A percentile compares a stretch with the other conserved stretches of the same genome.
Evolutionary conservation across 2,329 filamentous ascomycete species (phyloP).

Genomic region (Aspergillus sp.): DNA sequence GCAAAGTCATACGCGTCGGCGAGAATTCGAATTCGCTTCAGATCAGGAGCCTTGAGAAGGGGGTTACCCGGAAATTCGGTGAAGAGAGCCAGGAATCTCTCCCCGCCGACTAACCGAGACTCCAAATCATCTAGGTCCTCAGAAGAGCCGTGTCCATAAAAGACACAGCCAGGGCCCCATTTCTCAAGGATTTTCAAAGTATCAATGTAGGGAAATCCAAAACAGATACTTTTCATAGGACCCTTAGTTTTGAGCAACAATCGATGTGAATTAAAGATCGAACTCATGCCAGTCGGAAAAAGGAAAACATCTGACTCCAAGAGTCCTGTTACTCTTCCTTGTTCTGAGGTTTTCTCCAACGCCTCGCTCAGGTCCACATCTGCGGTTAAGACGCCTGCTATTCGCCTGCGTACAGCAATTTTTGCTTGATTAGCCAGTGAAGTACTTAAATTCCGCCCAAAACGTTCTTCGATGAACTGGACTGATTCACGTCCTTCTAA

Average conservation of each 20-base stretch:
- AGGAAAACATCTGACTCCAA: constrained; percentile 86
- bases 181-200: constrained; percentile 94
- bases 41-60: constrained; percentile 78
- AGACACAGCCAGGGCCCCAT: constrained; percentile 83
- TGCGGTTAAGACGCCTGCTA: constrained; percentile 78
- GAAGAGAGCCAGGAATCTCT: constrained; percentile 79
- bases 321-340: constrained; percentile 54
- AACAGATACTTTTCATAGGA: constrained; percentile 75
- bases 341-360: constrained; percentile 43
- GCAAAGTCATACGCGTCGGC: constrained; percentile 85
- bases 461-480: constrained; percentile 88
- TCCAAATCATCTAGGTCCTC: constrained; percentile 85
- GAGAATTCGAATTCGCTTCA: constrained; percentile 74
- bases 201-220: constrained; percentile 97
- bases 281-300: constrained; percentile 88
- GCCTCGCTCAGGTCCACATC: constrained; percentile 67
- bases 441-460: constrained; percentile 84
- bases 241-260: constrained; percentile 66
- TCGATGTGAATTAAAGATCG: constrained; percentile 86
- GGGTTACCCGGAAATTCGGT: constrained; percentile 96
- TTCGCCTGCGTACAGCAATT: constrained; percentile 79
- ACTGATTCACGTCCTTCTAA: constrained; percentile 64
- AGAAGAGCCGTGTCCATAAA: constrained; percentile 78
- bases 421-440: constrained; percentile 79
- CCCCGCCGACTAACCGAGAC: constrained; percentile 65